Percentiles rank a stretch among this genome's conserved stretches.
Conservation (phyloP, 169 alveolate genomes). For the Babesia caballi region DNA sequence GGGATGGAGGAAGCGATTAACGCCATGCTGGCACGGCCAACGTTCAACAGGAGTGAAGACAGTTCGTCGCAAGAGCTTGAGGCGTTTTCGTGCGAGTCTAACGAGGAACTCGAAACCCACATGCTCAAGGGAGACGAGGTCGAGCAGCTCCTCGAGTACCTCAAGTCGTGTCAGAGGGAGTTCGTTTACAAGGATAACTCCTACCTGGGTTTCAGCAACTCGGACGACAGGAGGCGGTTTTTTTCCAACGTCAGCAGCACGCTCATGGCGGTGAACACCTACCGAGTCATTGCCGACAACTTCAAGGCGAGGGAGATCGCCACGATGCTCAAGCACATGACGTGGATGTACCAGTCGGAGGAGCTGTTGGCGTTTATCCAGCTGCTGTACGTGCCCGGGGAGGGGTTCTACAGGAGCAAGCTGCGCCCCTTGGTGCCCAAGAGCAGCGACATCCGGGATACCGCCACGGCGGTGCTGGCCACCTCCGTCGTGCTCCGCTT, state of each 20-base stretch:
- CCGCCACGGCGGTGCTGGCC: conserved; percentile 49
- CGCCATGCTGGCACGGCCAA: neutral
- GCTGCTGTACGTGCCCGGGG: conserved; percentile 6
- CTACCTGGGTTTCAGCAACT: conserved; percentile 24
- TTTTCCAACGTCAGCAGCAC: conserved; percentile 19
- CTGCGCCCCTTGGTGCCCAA: neutral
- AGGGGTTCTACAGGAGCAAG: conserved; percentile 25
- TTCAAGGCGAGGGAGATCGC: neutral
- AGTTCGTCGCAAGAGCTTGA: no score
- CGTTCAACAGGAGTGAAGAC: neutral
- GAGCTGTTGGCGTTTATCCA: conserved; percentile 12
- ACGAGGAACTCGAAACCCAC: conserved; percentile 4
- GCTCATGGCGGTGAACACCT: conserved; percentile 15
- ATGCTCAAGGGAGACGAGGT: conserved; percentile 9
- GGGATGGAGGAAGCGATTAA: neutral
- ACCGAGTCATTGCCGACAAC: conserved; percentile 10
- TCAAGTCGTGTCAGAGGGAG: conserved; percentile 17
- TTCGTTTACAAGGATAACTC: conserved; percentile 10
- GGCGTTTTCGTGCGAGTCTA: no score
- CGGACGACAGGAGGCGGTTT: conserved; percentile 30
- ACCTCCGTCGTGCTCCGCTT: conserved; percentile 1
- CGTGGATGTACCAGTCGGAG: conserved; percentile 23
- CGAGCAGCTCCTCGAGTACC: conserved; percentile 7
- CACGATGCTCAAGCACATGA: conserved; percentile 6
- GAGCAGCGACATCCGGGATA: conserved; percentile 32